Conservation (phyloP, 2,329 filamentous ascomycete genomes). For the Colletotrichum endophyticum region DNA sequence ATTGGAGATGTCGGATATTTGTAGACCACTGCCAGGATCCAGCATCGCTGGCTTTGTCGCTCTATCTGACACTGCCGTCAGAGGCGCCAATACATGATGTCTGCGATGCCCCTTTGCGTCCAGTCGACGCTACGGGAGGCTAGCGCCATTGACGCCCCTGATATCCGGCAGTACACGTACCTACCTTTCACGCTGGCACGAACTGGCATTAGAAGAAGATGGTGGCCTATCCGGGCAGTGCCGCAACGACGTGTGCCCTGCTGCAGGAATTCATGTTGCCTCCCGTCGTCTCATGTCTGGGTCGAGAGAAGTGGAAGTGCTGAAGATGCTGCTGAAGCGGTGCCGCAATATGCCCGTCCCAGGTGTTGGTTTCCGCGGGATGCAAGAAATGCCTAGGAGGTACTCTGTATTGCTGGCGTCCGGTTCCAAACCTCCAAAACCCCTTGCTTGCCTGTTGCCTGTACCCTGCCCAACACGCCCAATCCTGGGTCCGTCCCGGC, state of each 20-base stretch:
- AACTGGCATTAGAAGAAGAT: background rate
- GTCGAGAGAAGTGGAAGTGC: background rate
- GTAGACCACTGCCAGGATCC: background rate
- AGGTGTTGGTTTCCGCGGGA: background rate
- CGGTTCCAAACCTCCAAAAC: background rate
- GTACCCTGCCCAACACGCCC: background rate
- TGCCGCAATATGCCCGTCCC: background rate
- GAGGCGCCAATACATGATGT: background rate
- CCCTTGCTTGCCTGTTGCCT: background rate
- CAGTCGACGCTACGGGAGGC: background rate
- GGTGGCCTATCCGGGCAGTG: background rate
- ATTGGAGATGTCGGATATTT: background rate
- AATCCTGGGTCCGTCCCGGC: slow-evolving; percentile 8
- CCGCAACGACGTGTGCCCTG: background rate
- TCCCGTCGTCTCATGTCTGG: background rate
- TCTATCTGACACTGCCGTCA: background rate
- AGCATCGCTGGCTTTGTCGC: background rate
- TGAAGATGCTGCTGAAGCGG: background rate
- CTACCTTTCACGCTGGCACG: background rate
- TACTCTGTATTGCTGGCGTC: background rate
- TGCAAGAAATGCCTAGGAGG: background rate
- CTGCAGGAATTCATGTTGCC: background rate
- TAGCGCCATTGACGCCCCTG: background rate
- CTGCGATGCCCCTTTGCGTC: background rate
- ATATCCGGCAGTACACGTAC: background rate